These are phyloP conservation scores for Arxiozyma slooffiae DNA, from an alignment of 1,139 yeast species.

Conservation along the genomic window DNA sequence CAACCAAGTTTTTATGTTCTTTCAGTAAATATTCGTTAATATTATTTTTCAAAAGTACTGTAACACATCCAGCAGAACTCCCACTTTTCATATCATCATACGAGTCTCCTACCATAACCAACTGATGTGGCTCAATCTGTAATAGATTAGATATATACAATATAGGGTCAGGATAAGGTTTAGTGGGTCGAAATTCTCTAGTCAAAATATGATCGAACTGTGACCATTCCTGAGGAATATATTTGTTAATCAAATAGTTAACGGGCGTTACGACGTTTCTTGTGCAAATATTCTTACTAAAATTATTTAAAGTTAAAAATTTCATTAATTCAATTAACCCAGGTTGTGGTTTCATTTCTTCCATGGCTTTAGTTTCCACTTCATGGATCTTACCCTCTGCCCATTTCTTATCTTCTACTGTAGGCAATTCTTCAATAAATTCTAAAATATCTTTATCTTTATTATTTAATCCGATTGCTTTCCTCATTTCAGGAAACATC, in stretches of 20 bases:
- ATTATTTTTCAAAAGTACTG: constrained; percentile 42
- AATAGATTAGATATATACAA: constrained; percentile 42
- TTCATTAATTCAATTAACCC: constrained; percentile 32
- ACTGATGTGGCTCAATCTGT: constrained; percentile 36
- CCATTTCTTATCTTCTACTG: constrained; percentile 30
- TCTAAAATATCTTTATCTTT: constrained; percentile 42
- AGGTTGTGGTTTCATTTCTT: constrained; percentile 45
- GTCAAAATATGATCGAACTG: constrained; percentile 47
- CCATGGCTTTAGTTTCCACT: constrained; percentile 51
- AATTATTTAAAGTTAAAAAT: constrained; percentile 28
- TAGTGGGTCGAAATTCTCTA: constrained; percentile 53
- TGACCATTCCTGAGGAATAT: constrained; percentile 32
- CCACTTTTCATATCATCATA: constrained; percentile 57
- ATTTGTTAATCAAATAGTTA: constrained; percentile 37
- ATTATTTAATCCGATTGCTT: constrained; percentile 41
- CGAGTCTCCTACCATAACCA: constrained; percentile 65
- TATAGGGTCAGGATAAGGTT: constrained; percentile 54
- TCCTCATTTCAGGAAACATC: constrained; percentile 58
- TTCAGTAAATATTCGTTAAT: constrained; percentile 37
- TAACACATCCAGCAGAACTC: constrained; percentile 45
- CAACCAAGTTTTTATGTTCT: constrained; percentile 33
- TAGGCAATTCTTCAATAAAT: constrained; percentile 37
- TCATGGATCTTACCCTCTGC: constrained; percentile 39
- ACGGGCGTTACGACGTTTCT: constrained; percentile 45
- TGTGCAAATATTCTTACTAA: constrained; percentile 49